Evolutionary conservation across 2,329 filamentous ascomycete genomes (phyloP), one percentile per base, ranked within the genome.

Genomic region (Colletotrichum noveboracense): DNA sequence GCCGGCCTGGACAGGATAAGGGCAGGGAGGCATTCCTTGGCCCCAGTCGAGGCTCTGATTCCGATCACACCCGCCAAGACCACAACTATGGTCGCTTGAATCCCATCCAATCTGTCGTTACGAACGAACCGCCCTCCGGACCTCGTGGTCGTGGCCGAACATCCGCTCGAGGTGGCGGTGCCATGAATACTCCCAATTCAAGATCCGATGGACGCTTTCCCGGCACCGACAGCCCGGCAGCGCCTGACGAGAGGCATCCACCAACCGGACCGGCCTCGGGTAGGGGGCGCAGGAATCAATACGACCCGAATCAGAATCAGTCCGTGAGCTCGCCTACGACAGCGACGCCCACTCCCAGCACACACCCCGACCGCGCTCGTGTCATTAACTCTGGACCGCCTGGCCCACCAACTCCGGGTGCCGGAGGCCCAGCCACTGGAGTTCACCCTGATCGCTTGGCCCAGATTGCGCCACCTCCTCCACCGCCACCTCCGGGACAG

Each of bases 51-150:
- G 86, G 86, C 52, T 81, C 83, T 3, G 91, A 92, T 34, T 78
- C 84, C 5, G 89, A 92, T 61, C 88, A 90, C 78, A 86, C 87
- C 48, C 85, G 88, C 76, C 89, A 91, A 77, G 91, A 93, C 80
- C 89, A 90, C 18, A 91, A 90, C 71, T 93, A 93, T 78, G 92
- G 92, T 32, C 90, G 92, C 3, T 85, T 93, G 64, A 93, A 91
- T 76, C 84, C 88, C 3, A 87, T 89, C 66, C 85, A 88, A 65
- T 85, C 86, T 28, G 82, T 86, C 36, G 79, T 71, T 80, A 32
- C 87, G 82, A 82, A 85, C 30, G 87, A 84, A 55, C 83, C 89
- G 55, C 91, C 91, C 5, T 88, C 89, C n/a, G 91, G 90, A 3
- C 91, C 91, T 18, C 87, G 88, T 66, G 89, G 86, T 77, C 89